Evolutionary conservation across 805 yeast genomes (phyloP).

Genomic region (Citeromyces matritensis): DNA sequence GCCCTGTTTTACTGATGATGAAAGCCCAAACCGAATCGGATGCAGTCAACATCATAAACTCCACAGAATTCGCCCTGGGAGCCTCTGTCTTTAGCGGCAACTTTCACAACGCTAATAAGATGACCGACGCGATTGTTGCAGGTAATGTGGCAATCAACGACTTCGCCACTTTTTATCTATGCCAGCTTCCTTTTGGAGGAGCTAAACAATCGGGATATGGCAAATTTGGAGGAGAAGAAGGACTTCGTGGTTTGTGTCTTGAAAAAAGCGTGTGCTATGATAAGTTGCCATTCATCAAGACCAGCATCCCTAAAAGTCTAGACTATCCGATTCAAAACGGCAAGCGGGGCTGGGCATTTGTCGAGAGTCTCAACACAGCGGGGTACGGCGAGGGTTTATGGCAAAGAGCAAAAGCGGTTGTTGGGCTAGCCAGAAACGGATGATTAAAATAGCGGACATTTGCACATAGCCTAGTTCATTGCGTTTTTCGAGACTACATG

Average conservation of each 20-base stretch:
- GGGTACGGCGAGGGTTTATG: constrained; percentile 70
- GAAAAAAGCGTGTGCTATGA: constrained; percentile 85
- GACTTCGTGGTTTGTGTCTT: constrained; percentile 76
- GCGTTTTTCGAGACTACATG: no score
- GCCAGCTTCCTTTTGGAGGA: constrained; percentile 97
- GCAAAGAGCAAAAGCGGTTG: constrained; percentile 45
- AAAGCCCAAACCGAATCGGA: constrained; percentile 51
- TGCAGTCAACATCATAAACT: constrained; percentile 67
- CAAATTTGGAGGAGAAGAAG: constrained; percentile 97
- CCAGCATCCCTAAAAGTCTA: constrained; percentile 73
- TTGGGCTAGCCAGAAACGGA: constrained; percentile 35
- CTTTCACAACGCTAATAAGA: constrained; percentile 37
- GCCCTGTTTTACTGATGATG: constrained; percentile 76
- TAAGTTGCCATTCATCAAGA: constrained; percentile 60
- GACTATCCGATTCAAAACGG: constrained; percentile 85
- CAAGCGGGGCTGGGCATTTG: constrained; percentile 80
- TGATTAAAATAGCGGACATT: constrained; percentile 5
- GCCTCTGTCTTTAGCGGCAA: constrained; percentile 74
- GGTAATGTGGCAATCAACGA: constrained; percentile 97
- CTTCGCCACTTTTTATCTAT: constrained; percentile 90
- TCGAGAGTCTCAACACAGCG: constrained; percentile 64
- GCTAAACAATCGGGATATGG: constrained; percentile 89
- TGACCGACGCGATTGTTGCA: constrained; percentile 50
- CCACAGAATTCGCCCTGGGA: constrained; percentile 83
- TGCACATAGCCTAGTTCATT: no score